Evolutionary conservation across 2,329 filamentous ascomycete genomes (phyloP).

Genomic region (Pyrenophora tritici-repentis): DNA sequence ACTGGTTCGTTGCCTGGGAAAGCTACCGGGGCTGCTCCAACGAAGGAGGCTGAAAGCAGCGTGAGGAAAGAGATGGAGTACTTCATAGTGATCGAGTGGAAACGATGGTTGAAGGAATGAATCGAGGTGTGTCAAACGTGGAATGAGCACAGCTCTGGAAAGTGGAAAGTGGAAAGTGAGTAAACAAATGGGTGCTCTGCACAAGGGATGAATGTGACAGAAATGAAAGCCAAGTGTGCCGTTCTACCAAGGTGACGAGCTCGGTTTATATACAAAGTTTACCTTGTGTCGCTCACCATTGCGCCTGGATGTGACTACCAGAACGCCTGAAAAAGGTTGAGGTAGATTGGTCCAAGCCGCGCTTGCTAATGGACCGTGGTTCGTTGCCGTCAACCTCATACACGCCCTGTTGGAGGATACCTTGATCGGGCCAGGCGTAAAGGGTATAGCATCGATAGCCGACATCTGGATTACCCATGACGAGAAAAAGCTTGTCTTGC

Average conservation of each 20-base stretch:
- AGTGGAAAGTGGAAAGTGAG: constrained; percentile 35
- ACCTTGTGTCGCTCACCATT: constrained; percentile 4
- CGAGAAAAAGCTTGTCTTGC: no score
- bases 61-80: constrained; percentile 39
- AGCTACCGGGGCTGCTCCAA: constrained; percentile 39
- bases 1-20: constrained; percentile 37
- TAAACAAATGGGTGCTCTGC: constrained; percentile 39
- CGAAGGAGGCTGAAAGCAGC: constrained; percentile 42
- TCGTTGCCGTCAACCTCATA: constrained; percentile 40
- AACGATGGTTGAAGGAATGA: constrained; percentile 21
- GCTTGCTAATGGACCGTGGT: constrained; percentile 24
- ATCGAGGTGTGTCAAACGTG: constrained; percentile 31
- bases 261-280: constrained; percentile 30
- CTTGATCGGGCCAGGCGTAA: constrained; percentile 26
- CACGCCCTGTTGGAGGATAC: constrained; percentile 43
- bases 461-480: constrained; percentile 13
- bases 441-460: constrained; percentile 19
- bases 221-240: constrained; percentile 23
- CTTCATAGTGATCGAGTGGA: constrained; percentile 40
- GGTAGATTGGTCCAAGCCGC: constrained; percentile 18
- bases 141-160: constrained; percentile 46
- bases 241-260: constrained; percentile 13
- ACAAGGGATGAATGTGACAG: constrained; percentile 31
- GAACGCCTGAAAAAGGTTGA: constrained; percentile 17
- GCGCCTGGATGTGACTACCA: constrained; percentile 5